A percentile compares a stretch with the other conserved stretches of the same genome.
Conservation (phyloP, 1,284 basidiomycete species). For the Mycosarcoma mackinlayi region DNA sequence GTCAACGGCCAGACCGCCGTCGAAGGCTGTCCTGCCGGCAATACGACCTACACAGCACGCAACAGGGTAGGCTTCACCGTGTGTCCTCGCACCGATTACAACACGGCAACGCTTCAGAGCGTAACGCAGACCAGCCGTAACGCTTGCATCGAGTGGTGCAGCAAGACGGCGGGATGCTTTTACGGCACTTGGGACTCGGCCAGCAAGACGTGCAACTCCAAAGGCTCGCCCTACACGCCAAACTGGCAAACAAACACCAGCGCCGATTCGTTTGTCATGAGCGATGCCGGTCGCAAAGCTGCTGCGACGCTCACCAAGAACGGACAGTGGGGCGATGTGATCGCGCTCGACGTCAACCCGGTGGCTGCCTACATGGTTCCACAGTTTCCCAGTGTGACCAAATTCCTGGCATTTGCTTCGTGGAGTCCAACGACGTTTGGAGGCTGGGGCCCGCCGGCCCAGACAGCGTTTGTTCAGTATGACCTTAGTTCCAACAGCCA, state of each 20-base stretch:
- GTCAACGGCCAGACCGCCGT: background rate
- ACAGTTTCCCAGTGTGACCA: background rate
- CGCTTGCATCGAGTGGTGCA: conserved; percentile 8
- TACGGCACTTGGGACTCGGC: conserved; percentile 1
- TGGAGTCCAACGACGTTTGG: conserved; percentile 4
- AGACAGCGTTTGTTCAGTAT: conserved; percentile 1
- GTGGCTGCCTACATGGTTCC: conserved; percentile 4
- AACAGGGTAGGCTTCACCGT: conserved; percentile 5
- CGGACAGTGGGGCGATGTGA: conserved; percentile 2
- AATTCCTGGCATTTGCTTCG: conserved; percentile 1
- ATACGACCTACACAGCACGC: background rate
- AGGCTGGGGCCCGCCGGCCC: background rate
- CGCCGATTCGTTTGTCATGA: conserved; percentile 1
- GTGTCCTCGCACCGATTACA: conserved; percentile 1
- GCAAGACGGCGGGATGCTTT: conserved; percentile 3
- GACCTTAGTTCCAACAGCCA: conserved; percentile 5
- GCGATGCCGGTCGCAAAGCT: background rate
- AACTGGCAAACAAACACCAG: background rate
- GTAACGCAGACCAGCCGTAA: background rate
- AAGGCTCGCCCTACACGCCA: background rate
- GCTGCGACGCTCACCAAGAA: background rate
- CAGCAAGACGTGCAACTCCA: background rate
- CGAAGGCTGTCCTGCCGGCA: conserved; percentile 1
- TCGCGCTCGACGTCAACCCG: background rate
- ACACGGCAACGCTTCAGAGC: background rate